These are phyloP conservation scores for Diaporthe sp. DNA, from an alignment of 2,329 filamentous ascomycete genomes.

Conservation along the genomic window DNA sequence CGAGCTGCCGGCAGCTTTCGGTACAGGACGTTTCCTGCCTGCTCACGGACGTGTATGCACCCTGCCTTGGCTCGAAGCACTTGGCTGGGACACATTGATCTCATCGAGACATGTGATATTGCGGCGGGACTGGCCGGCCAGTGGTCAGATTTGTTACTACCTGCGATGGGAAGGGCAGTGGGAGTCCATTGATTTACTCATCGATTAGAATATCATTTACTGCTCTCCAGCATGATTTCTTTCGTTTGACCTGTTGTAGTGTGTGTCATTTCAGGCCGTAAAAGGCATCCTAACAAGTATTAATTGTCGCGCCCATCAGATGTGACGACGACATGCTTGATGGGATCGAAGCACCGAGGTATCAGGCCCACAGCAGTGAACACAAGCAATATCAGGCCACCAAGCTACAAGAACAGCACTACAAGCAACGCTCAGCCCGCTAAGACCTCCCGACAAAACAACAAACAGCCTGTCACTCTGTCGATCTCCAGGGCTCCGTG, in stretches of 20 bases:
- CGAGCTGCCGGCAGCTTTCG: not conserved
- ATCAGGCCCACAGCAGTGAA: not conserved
- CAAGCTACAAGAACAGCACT: not conserved
- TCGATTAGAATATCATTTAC: not conserved
- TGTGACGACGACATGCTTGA: no score
- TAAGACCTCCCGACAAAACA: conserved; percentile 5
- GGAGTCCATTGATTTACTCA: not conserved
- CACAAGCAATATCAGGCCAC: not conserved
- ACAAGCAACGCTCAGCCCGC: not conserved
- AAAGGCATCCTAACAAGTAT: not conserved
- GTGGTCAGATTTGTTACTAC: not conserved
- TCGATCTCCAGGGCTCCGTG: not conserved
- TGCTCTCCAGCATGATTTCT: not conserved
- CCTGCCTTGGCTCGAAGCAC: not conserved
- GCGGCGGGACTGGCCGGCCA: not conserved
- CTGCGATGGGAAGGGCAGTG: not conserved
- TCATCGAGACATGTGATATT: not conserved
- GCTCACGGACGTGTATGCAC: not conserved
- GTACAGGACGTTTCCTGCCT: not conserved
- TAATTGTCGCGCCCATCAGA: not conserved
- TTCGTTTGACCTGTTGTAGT: not conserved
- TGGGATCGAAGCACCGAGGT: not conserved
- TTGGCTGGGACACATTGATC: not conserved
- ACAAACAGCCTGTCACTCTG: not conserved
- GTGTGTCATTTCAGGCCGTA: no score